Percentiles rank a stretch among this genome's conserved stretches.
Evolutionary conservation across 2,329 filamentous ascomycete genomes (phyloP).

Genomic region (Ilyonectria sp.): DNA sequence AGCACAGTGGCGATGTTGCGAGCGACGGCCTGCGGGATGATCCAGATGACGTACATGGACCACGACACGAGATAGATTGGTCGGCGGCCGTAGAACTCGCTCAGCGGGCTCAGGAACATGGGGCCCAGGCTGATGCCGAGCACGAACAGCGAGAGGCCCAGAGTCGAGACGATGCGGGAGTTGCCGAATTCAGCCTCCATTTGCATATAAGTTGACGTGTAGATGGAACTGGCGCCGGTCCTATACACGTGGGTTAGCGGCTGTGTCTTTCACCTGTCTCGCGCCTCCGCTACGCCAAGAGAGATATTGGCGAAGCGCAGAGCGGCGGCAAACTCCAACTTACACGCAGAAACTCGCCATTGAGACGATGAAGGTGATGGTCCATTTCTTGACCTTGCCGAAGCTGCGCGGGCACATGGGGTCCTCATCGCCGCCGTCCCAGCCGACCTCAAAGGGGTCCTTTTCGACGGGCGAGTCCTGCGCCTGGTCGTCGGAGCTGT

Average conservation of each 20-base stretch:
- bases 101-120: constrained; percentile 74
- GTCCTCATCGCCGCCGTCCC: constrained; percentile 81
- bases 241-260: constrained; percentile 57
- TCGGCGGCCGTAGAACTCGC: constrained; percentile 86
- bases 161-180: constrained; percentile 79
- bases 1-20: constrained; percentile 86
- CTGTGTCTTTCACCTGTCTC: constrained; percentile 4
- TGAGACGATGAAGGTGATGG: constrained; percentile 82
- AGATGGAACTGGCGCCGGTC: constrained; percentile 89
- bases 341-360: constrained; percentile 86
- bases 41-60: constrained; percentile 81
- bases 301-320: constrained; percentile 19
- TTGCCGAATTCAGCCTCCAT: constrained; percentile 82
- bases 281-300: constrained; percentile 2
- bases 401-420: constrained; percentile 82
- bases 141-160: constrained; percentile 88
- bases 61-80: constrained; percentile 86
- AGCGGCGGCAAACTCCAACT: constrained; percentile 58
- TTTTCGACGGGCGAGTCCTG: constrained; percentile 45
- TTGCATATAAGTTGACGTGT: constrained; percentile 86
- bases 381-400: constrained; percentile 79
- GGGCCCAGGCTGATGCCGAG: constrained; percentile 79
- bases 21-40: constrained; percentile 87
- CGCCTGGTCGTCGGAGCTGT: constrained; percentile 28
- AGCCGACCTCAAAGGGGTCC: constrained; percentile 78